Percentiles rank a stretch among this genome's conserved stretches.
Evolutionary conservation across 306 rosid genomes (phyloP).

Genomic region (Astragalus membranaceus): DNA sequence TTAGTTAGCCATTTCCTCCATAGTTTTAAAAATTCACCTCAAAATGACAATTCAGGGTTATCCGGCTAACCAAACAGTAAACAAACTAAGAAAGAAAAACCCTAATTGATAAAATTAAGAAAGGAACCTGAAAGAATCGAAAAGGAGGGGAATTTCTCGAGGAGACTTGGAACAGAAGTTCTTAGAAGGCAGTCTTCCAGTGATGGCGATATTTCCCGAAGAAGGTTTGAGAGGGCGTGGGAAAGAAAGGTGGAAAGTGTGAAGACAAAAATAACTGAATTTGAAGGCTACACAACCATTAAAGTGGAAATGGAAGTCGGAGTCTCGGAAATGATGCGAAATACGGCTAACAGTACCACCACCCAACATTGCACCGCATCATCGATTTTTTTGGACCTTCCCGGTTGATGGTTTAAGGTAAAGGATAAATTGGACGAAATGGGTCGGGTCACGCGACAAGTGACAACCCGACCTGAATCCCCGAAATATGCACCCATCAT

Average conservation of each 20-base stretch:
- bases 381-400: neutral
- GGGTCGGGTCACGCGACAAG: neutral
- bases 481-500: neutral
- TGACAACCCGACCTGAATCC: neutral
- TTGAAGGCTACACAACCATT: constrained; percentile 9
- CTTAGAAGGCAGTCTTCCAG: neutral
- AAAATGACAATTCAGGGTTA: no score
- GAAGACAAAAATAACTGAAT: constrained; percentile 13
- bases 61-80: neutral
- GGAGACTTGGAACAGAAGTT: constrained; percentile 20
- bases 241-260: constrained; percentile 27
- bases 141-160: constrained; percentile 35
- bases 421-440: neutral
- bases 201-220: neutral
- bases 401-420: neutral
- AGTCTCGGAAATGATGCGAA: constrained; percentile 51
- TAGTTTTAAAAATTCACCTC: neutral
- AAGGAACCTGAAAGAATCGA: constrained; percentile 50
- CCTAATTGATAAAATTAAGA: neutral
- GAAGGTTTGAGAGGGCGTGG: constrained; percentile 28
- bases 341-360: constrained; percentile 33
- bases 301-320: constrained; percentile 31
- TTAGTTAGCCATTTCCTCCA: neutral
- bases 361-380: constrained; percentile 24
- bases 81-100: neutral